Percentiles rank a stretch among this genome's conserved stretches.
These are phyloP conservation scores for Paramecium octaurelia DNA, from an alignment of 73 alveolate species.

Conservation along the genomic window DNA sequence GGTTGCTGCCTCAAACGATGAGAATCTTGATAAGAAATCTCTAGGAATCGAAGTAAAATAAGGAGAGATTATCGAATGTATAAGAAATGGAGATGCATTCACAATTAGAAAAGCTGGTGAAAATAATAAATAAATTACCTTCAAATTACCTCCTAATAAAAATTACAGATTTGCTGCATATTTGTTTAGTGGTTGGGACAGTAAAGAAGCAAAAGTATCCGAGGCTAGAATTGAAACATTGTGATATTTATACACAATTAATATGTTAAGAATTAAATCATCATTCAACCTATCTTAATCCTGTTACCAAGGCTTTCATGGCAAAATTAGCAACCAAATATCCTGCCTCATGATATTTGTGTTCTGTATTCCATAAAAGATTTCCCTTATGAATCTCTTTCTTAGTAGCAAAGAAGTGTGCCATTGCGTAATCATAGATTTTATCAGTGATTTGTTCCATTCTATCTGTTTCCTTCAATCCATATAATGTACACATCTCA, in stretches of 20 bases:
- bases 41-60: not conserved
- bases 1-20: not conserved
- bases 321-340: not conserved
- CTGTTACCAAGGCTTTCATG: slow-evolving; percentile 6
- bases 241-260: not conserved
- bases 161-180: not conserved
- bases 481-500: not conserved
- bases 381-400: slow-evolving; percentile 14
- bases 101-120: not conserved
- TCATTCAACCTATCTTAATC: not conserved
- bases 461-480: not conserved
- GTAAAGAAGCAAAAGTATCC: slow-evolving; percentile 3
- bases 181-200: slow-evolving; percentile 13
- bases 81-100: not conserved
- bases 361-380: not conserved
- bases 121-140: not conserved
- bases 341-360: slow-evolving; percentile 14
- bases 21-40: not conserved
- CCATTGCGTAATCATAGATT: not conserved
- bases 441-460: not conserved
- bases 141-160: not conserved
- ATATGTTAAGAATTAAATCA: not conserved
- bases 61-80: not conserved
- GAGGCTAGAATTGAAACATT: slow-evolving; percentile 8
- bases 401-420: not conserved